phyloP scores from a whole-genome alignment of 768 basidiomycete species.

The Auriscalpium orientale region DNA sequence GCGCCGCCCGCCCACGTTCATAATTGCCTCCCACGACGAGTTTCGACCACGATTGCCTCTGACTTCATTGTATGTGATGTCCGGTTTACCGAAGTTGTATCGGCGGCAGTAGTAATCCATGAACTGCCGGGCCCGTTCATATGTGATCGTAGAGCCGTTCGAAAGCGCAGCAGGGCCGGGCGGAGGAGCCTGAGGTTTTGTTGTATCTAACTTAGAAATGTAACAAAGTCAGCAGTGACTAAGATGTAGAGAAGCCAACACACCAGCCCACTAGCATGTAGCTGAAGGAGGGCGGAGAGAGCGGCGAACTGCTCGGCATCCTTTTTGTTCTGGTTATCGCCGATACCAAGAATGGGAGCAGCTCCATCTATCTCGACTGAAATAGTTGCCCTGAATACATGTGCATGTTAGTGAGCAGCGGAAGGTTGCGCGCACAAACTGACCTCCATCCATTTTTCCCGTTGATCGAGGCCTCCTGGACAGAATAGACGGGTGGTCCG shows the following conservation, averaged over 20 bases:
- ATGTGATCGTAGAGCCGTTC: constrained; percentile 55
- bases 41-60: constrained; percentile 19
- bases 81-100: constrained; percentile 68
- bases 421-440: constrained; percentile 1
- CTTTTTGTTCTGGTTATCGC: constrained; percentile 51
- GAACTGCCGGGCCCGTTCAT: constrained; percentile 76
- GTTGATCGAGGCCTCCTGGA: constrained; percentile 22
- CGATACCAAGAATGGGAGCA: constrained; percentile 47
- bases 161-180: constrained; percentile 25
- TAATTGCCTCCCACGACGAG: constrained; percentile 60
- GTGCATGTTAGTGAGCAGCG: background rate
- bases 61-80: constrained; percentile 45
- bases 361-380: constrained; percentile 11
- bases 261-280: constrained; percentile 58
- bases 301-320: constrained; percentile 72
- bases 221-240: background rate
- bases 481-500: constrained; percentile 22
- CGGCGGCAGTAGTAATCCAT: constrained; percentile 92
- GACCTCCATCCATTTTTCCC: constrained; percentile 40
- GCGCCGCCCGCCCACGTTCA: constrained; percentile 67
- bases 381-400: constrained; percentile 11
- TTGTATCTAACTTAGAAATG: background rate
- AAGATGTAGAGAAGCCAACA: constrained; percentile 21
- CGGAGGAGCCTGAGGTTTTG: constrained; percentile 8
- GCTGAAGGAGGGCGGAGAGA: constrained; percentile 63